Conservation (phyloP, 2,329 filamentous ascomycete species). For the Teratosphaeriaceae sp. region DNA sequence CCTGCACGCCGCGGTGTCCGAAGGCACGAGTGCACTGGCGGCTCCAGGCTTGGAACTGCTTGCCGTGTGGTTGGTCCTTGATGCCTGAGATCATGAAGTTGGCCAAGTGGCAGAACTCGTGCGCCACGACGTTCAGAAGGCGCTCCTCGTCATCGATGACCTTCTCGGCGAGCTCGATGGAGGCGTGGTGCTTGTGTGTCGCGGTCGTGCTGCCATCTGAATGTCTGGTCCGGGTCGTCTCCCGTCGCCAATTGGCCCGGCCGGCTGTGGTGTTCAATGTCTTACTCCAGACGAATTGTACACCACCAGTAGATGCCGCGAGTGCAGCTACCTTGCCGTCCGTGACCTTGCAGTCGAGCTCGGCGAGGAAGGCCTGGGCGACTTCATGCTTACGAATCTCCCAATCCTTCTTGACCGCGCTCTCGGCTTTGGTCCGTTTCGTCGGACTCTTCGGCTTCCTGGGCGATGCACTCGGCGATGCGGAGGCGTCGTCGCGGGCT, state of each 20-base stretch:
- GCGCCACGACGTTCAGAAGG: constrained; percentile 84
- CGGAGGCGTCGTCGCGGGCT: constrained; percentile 13
- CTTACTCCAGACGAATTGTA: constrained; percentile 67
- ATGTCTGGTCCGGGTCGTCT: constrained; percentile 33
- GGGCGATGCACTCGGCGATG: constrained; percentile 30
- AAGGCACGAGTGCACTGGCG: constrained; percentile 51
- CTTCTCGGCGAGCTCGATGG: constrained; percentile 83
- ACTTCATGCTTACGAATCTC: constrained; percentile 55
- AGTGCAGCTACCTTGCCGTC: constrained; percentile 53
- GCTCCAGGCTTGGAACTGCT: constrained; percentile 77
- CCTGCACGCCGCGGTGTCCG: constrained; percentile 56
- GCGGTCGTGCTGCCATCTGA: constrained; percentile 14
- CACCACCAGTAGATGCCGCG: constrained; percentile 59
- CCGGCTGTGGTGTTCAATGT: constrained; percentile 76
- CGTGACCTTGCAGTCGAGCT: constrained; percentile 63
- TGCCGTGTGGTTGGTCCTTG: constrained; percentile 71
- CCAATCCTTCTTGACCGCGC: constrained; percentile 53
- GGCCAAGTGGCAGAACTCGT: constrained; percentile 92
- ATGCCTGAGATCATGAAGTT: constrained; percentile 82
- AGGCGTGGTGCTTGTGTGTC: constrained; percentile 49
- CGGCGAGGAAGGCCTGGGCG: constrained; percentile 57
- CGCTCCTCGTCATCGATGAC: constrained; percentile 72
- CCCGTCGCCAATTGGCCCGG: constrained; percentile 44
- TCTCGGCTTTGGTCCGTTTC: constrained; percentile 24
- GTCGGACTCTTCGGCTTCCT: constrained; percentile 33